Base-by-base conservation (phyloP, 2,329 filamentous ascomycete species). In the Westerdykella aurantiaca region DNA sequence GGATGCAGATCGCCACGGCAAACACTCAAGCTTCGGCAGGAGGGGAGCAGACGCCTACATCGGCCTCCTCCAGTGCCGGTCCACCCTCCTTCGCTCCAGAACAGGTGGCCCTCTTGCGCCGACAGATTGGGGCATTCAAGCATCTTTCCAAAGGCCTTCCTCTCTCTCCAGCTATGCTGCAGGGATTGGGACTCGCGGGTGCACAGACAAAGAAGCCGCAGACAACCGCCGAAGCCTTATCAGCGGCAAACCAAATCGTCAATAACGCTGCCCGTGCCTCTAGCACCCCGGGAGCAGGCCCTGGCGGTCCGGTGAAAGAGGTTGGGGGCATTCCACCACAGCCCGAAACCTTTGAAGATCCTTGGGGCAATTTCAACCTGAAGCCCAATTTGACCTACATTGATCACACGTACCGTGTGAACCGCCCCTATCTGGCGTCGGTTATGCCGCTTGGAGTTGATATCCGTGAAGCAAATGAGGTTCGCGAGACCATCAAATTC, bases 81-180 rank as follows among this genome's bases (percentile, higher is more conserved):
- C 46, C 53, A 7, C 52, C 53, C 13, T 48, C 55, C 25, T 58
- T 66, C 52, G 51, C 55, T 14, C 78, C 79, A 18, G 86, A 93
- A 44, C 93, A 98, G 64, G 72, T 95, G 37, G 76, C 78, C 18
- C 80, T 87, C 35, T 72, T 98, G 9, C 79, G 88, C 47, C 83
- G 86, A 52, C 93, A 98, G 65, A 95, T 97, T 40, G 78, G 85
- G 56, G 90, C 91, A 0, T 97, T 96, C 70, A 94, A 94, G 69
- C 78, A 89, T 53, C 75, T 98, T 4, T 85, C 87, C 5, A 94
- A 93, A 68, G 95, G 95, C 55, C 76, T 85, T 12, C 85, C 89
- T 0, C 81, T 97, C 3, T 29, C 25, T 9, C 88, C 91, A 1
- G 69, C 79, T 23, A 78, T 81, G 49, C 79, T 95, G 51, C 88